Evolutionary conservation across 305 asterid species (phyloP).

Genomic region (Nicotiana rustica): DNA sequence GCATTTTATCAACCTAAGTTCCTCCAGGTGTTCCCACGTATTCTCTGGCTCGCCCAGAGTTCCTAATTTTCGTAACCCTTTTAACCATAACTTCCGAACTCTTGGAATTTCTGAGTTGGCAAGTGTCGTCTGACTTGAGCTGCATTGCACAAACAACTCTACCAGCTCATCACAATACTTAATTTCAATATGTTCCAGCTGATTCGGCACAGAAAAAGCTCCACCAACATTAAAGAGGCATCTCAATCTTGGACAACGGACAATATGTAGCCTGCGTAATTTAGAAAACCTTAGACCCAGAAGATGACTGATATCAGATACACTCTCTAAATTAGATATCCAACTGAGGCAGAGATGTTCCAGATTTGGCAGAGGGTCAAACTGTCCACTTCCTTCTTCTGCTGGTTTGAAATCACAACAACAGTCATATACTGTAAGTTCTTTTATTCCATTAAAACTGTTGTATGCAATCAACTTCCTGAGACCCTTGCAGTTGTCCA

Average conservation of each 20-base stretch:
- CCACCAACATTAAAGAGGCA: background rate
- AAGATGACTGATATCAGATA: background rate
- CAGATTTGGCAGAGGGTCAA: slow-evolving; percentile 3
- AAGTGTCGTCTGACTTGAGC: background rate
- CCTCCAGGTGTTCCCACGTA: slow-evolving; percentile 19
- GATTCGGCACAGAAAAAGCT: background rate
- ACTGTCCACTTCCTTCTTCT: background rate
- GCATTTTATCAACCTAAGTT: background rate
- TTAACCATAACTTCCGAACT: background rate
- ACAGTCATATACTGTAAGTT: fast-evolving
- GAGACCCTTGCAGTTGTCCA: fast-evolving
- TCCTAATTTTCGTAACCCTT: background rate
- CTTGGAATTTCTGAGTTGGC: background rate
- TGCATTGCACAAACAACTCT: background rate
- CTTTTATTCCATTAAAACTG: slow-evolving; percentile 3
- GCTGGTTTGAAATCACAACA: background rate
- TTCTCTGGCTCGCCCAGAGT: background rate
- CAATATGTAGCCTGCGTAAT: background rate
- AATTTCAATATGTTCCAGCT: background rate
- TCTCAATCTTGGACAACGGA: fast-evolving
- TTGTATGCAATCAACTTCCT: background rate
- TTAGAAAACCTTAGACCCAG: background rate
- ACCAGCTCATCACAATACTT: fast-evolving
- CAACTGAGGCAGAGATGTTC: fast-evolving
- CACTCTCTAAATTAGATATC: background rate